A percentile compares a stretch with the other conserved stretches of the same genome.
Evolutionary conservation across 305 asterid species (phyloP).

Genomic region (Fraxinus sp.): DNA sequence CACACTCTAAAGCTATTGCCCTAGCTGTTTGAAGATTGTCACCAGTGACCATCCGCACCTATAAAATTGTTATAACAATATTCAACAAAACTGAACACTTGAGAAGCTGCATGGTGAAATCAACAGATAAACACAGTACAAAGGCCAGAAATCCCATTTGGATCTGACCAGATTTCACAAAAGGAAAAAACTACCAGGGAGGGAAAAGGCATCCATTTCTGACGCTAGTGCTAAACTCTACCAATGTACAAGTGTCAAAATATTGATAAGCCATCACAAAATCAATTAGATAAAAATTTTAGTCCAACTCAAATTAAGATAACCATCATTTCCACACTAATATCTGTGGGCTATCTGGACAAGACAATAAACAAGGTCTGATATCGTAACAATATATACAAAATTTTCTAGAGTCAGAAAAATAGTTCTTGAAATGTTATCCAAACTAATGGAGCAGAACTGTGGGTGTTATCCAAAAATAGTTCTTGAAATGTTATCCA

Average conservation of each 20-base stretch:
- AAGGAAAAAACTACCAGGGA: constrained; percentile 7
- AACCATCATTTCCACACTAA: constrained; percentile 1
- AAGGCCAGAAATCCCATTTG: background rate
- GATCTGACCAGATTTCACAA: background rate
- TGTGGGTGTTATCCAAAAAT: background rate
- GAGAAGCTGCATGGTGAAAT: background rate
- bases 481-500: background rate
- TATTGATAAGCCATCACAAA: background rate
- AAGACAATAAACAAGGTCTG: background rate
- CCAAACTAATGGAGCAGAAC: background rate
- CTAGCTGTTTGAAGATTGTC: constrained; percentile 88
- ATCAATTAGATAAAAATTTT: background rate
- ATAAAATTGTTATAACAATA: constrained; percentile 12
- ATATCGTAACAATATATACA: background rate
- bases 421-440: background rate
- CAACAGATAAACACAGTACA: constrained; percentile 6
- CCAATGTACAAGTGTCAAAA: background rate
- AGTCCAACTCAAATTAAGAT: constrained; percentile 11
- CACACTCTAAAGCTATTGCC: constrained; percentile 97
- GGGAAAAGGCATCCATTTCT: constrained; percentile 1
- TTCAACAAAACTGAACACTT: constrained; percentile 2
- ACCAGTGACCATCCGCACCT: constrained; percentile 99
- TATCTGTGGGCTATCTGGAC: background rate
- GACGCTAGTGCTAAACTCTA: background rate
- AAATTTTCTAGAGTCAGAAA: background rate